A percentile compares a stretch with the other conserved stretches of the same genome.
These are phyloP conservation scores for Cetradonia linearis DNA, from an alignment of 495 filamentous ascomycete species.

Conservation along the genomic window DNA sequence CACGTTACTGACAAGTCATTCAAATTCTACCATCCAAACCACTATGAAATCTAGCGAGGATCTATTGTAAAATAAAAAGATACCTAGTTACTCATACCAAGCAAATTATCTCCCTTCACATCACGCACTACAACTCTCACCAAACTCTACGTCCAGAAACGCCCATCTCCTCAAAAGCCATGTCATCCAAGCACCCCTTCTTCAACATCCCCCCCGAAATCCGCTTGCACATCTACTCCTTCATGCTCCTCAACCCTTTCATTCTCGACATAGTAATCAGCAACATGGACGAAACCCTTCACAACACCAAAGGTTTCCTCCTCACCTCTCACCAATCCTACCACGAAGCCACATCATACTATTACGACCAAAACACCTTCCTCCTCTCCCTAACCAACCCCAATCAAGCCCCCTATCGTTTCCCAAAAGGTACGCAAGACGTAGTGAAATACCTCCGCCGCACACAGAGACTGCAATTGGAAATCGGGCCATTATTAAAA, in stretches of 20 bases:
- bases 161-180: no score
- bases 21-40: no score
- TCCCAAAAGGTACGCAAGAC: neutral
- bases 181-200: neutral
- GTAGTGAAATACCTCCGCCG: neutral
- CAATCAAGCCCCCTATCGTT: neutral
- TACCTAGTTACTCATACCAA: no score
- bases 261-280: neutral
- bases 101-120: no score
- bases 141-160: no score
- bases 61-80: no score
- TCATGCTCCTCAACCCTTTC: neutral
- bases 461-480: neutral
- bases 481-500: neutral
- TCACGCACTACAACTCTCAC: no score
- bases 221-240: neutral
- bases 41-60: no score
- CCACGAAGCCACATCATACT: neutral
- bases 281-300: constrained; percentile 1
- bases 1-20: no score
- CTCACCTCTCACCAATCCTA: neutral
- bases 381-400: neutral
- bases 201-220: neutral
- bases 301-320: neutral
- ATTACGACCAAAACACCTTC: neutral